Base-by-base conservation (phyloP, 257 asterid genomes). In the Solanum chiquidenum region DNA sequence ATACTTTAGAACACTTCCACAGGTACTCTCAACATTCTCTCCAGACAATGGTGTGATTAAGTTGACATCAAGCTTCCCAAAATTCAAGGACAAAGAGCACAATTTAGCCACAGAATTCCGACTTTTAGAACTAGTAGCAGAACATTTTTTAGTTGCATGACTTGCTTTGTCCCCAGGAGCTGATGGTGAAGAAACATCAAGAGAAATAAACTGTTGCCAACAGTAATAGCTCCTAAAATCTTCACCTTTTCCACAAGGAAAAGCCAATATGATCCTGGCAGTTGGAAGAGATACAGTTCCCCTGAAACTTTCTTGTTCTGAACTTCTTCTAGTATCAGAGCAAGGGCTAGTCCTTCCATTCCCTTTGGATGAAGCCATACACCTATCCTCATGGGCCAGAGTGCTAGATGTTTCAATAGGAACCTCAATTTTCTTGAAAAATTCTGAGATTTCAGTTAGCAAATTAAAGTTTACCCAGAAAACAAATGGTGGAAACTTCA, bases 211-310 rank as follows among this genome's bases (percentile, higher is more conserved):
- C 87, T 95, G 96, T 89, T 91, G 83, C 91, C 93, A 92, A 80
- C 92, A 93, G 85, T 94, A 90, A 86, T 93, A 93, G 91, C 95
- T 90, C 91, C 92, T 90, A 77, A 83, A 88, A 87, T 85, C 90
- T 77, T 85, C 89, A 58, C 42, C 87, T 79, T 89, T 93, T 88
- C 87, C 87, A 52, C 27, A 89, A 88, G 99, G 97, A 79, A 95
- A 94, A 92, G 94, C 93, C 73, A 97, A 86, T 76, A 97, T 90
- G 83, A 97, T 94, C 92, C 99, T 94, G 83, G 97, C 95, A 92
- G 92, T 91, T 90, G 93, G 92, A 88, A 97, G 91, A 88, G 89
- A 92, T 90, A 97, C 88, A 87, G 89, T 91, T 85, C 95, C 96
- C 91, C 87, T 91, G 80, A 94, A 85, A 88, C 64, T 87, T 89